Base-by-base conservation (phyloP, 2,329 filamentous ascomycete species). In the Zymoseptoria passerinii region DNA sequence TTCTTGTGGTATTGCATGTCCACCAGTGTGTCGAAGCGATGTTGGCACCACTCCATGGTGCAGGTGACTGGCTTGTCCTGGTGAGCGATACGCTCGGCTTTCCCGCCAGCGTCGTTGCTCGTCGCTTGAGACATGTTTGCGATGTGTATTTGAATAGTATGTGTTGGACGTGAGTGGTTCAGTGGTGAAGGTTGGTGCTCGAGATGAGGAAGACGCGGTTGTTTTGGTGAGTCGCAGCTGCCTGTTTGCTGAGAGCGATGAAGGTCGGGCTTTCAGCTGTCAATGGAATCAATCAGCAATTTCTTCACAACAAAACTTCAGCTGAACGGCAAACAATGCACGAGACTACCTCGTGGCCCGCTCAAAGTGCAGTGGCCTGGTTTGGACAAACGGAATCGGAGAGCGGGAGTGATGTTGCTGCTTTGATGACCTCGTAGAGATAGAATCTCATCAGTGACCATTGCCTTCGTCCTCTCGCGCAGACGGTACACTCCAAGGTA, bases 1-100 rank as follows among this genome's bases (percentile, higher is more conserved):
- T 69, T 72, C 66, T 84, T 84, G 72, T 85, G 82, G 2, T 67
- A 67, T 53, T 72, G 76, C 76, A 84, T 79, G 1, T 74, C 73
- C 50, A 74, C 71, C 9, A 71, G 67, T 0, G 72, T 76, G 8
- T 71, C 62, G 67, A 84, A 85, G 18, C 65, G 70, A 48, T 71
- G 67, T 20, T 66, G 61, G 71, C 82, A 84, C 53, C 73, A 67
- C 2, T 75, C 77, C 70, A 80, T 82, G 18, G 61, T 69, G 60
- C 77, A 71, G 27, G 68, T 64, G 60, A 73, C 52, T 62, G 18
- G 67, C 61, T 48, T 48, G 48, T 62, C 58, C 27, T 61, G 56
- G 29, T 50, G 57, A 18, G 56, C 53, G 2, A 50, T 40, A 16
- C 50, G 50, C 35, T 44, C 35, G 35, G 35, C 35, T 7, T 44